Conservation (phyloP, 169 alveolate species). For the Plasmodium chabaudi region DNA sequence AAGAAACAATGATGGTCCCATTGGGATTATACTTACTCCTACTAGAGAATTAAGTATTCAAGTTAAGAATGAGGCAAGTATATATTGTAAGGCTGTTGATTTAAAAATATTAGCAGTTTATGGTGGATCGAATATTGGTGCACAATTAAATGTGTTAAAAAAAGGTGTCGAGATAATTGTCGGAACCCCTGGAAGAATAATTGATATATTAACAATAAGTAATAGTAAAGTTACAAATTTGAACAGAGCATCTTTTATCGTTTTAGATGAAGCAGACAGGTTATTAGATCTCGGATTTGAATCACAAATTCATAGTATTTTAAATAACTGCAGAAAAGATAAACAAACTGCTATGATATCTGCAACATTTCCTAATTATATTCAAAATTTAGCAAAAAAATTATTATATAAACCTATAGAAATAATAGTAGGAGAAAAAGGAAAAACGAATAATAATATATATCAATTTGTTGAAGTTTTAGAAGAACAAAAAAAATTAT, state of each 20-base stretch:
- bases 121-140: constrained; percentile 96
- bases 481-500: constrained; percentile 90
- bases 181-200: constrained; percentile 98
- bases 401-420: constrained; percentile 96
- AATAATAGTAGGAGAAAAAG: constrained; percentile 94
- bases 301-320: constrained; percentile 95
- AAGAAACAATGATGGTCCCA: constrained; percentile 93
- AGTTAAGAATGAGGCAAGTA: constrained; percentile 90
- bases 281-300: constrained; percentile 98
- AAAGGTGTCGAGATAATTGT: constrained; percentile 97
- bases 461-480: constrained; percentile 95
- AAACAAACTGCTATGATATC: constrained; percentile 97
- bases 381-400: constrained; percentile 96
- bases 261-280: constrained; percentile 99
- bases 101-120: constrained; percentile 90
- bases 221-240: constrained; percentile 94
- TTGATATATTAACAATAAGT: constrained; percentile 93
- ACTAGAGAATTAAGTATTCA: constrained; percentile 96
- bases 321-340: constrained; percentile 93
- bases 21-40: constrained; percentile 93
- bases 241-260: constrained; percentile 94
- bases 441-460: constrained; percentile 92
- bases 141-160: constrained; percentile 92
- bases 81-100: constrained; percentile 87
- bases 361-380: constrained; percentile 98